Percentiles rank a stretch among this genome's conserved stretches.
These are phyloP conservation scores for Pelargonium myrrhifolium DNA, from an alignment of 441 rosid species.

Conservation along the genomic window DNA sequence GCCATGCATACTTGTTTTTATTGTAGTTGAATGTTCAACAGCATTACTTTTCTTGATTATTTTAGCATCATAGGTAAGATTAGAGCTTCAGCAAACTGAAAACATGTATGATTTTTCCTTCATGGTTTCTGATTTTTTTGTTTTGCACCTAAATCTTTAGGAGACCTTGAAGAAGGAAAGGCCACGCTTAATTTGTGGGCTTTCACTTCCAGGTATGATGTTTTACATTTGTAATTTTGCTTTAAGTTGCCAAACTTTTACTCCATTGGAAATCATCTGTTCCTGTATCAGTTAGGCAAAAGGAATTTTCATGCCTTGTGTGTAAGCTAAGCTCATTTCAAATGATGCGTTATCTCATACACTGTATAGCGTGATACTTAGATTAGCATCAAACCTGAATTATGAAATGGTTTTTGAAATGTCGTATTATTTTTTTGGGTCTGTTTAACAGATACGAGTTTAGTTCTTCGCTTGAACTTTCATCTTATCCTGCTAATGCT, in stretches of 20 bases:
- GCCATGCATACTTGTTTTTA: neutral
- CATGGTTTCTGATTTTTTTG: constrained; percentile 6
- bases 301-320: neutral
- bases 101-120: neutral
- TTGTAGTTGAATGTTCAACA: neutral
- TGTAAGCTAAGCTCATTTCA: neutral
- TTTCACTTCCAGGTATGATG: constrained; percentile 57
- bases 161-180: constrained; percentile 48
- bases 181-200: constrained; percentile 56
- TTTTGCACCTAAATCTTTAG: constrained; percentile 25
- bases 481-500: no score
- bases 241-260: neutral
- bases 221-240: constrained; percentile 1
- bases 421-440: neutral
- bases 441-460: neutral
- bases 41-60: neutral
- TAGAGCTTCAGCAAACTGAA: constrained; percentile 9
- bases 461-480: no score
- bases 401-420: neutral
- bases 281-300: no score
- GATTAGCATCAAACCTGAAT: neutral
- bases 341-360: neutral
- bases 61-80: neutral
- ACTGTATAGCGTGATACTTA: neutral
- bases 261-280: no score